Percentiles rank a stretch among this genome's conserved stretches.
phyloP scores from a whole-genome alignment of 2,329 filamentous ascomycete species.

The Penicillium occitanis region DNA sequence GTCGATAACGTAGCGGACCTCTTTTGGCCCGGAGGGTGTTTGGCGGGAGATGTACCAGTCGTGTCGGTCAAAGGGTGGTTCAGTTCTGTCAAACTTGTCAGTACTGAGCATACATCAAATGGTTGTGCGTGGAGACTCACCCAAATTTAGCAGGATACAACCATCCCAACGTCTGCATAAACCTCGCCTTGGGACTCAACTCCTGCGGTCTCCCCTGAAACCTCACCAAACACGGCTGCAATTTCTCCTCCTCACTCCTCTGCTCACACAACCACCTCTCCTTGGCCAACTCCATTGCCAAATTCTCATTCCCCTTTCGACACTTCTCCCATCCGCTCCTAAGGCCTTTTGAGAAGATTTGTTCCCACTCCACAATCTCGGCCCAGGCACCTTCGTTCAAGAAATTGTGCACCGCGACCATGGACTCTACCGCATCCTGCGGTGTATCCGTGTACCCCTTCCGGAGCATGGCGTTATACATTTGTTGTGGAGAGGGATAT shows the following conservation, averaged over 20 bases:
- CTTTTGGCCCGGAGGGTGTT: constrained; percentile 64
- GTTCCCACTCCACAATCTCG: constrained; percentile 93
- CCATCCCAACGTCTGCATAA: constrained; percentile 76
- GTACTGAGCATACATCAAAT: not conserved
- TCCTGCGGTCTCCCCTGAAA: constrained; percentile 91
- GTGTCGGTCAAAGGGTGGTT: constrained; percentile 91
- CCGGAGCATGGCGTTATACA: constrained; percentile 97
- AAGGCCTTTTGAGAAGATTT: constrained; percentile 74
- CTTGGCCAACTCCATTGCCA: constrained; percentile 55
- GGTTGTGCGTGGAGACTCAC: constrained; percentile 48
- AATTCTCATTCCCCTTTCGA: constrained; percentile 69
- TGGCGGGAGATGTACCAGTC: constrained; percentile 91
- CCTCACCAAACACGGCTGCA: constrained; percentile 69
- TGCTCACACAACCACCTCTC: constrained; percentile 43
- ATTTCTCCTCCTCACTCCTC: constrained; percentile 30
- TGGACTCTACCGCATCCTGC: constrained; percentile 86
- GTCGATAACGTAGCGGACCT: constrained; percentile 94
- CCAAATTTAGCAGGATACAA: constrained; percentile 77
- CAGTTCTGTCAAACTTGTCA: constrained; percentile 54
- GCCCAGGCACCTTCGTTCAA: constrained; percentile 96
- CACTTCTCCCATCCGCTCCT: constrained; percentile 71
- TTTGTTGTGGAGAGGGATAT: constrained; percentile 96
- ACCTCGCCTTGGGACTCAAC: constrained; percentile 84
- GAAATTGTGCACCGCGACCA: constrained; percentile 98
- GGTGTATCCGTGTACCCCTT: constrained; percentile 97